A percentile compares a stretch with the other conserved stretches of the same genome.
phyloP scores from a whole-genome alignment of 768 basidiomycete genomes.

The Rhodotorula graminis region DNA sequence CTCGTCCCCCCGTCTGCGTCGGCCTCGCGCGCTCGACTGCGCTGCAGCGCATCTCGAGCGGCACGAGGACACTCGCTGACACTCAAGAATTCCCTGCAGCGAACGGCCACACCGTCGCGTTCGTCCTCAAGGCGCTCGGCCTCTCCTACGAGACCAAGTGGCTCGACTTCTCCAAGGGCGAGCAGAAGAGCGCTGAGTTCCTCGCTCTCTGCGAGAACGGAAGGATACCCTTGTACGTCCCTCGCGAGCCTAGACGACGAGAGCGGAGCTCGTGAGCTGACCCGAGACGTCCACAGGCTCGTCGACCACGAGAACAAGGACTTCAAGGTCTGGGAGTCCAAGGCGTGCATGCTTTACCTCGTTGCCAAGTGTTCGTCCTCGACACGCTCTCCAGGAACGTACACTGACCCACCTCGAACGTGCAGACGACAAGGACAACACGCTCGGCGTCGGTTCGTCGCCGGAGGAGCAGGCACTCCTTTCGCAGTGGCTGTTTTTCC shows the following conservation, averaged over 20 bases:
- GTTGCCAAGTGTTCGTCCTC: slow-evolving; percentile 22
- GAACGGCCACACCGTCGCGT: slow-evolving; percentile 37
- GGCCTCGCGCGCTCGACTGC: too few species aligned
- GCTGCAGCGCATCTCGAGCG: too few species aligned
- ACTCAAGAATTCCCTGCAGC: too few species aligned
- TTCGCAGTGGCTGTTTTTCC: slow-evolving; percentile 39
- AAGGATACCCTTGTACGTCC: slow-evolving; percentile 22
- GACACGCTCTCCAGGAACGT: too few species aligned
- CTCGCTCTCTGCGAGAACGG: slow-evolving; percentile 32
- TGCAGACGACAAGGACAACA: slow-evolving; percentile 37
- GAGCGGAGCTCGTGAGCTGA: too few species aligned
- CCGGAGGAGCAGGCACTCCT: slow-evolving; percentile 27
- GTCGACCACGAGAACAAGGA: slow-evolving; percentile 40
- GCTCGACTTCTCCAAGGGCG: slow-evolving; percentile 32
- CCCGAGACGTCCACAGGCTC: not conserved
- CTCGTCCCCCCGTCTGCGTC: not conserved
- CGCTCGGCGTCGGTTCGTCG: slow-evolving; percentile 23
- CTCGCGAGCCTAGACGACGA: too few species aligned
- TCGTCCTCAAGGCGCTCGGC: slow-evolving; percentile 37
- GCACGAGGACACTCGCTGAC: too few species aligned
- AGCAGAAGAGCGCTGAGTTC: slow-evolving; percentile 34
- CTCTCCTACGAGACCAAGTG: slow-evolving; percentile 36
- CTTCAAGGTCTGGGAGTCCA: slow-evolving; percentile 37
- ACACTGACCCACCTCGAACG: not conserved
- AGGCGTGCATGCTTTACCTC: slow-evolving; percentile 38